These are phyloP conservation scores for Pleurozium schreberi DNA, from an alignment of 225 moss, liverwort and hornwort species.

Conservation along the genomic window DNA sequence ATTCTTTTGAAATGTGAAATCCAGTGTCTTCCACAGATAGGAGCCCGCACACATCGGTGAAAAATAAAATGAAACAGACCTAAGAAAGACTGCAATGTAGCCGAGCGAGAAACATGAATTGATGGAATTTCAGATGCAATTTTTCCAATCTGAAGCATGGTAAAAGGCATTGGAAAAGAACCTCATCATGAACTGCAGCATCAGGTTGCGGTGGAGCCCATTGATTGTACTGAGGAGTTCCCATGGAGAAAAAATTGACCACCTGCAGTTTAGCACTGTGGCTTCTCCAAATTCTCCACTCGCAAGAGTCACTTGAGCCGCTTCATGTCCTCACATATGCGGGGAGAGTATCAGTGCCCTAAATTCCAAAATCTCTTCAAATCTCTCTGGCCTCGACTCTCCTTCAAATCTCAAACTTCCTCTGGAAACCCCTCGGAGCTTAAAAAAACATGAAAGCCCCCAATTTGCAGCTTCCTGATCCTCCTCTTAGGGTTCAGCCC, in stretches of 20 bases:
- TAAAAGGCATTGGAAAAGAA: not conserved
- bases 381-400: conserved; percentile 6
- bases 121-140: not conserved
- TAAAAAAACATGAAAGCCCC: not conserved
- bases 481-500: not conserved
- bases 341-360: not conserved
- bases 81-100: not conserved
- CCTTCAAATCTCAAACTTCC: conserved; percentile 12
- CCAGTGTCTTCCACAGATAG: not conserved
- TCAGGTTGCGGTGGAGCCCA: conserved; percentile 50
- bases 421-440: not conserved
- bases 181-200: conserved; percentile 48
- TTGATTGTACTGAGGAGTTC: conserved; percentile 49
- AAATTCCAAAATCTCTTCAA: conserved; percentile 26
- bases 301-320: not conserved
- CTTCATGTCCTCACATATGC: not conserved
- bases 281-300: not conserved
- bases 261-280: not conserved
- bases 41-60: not conserved
- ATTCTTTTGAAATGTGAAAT: not conserved
- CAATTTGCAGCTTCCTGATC: not conserved
- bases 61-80: not conserved
- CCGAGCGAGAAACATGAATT: not conserved
- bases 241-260: conserved; percentile 13
- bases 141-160: not conserved